These are phyloP conservation scores for Penicillium corylophilum DNA, from an alignment of 2,329 filamentous ascomycete genomes.

Conservation along the genomic window DNA sequence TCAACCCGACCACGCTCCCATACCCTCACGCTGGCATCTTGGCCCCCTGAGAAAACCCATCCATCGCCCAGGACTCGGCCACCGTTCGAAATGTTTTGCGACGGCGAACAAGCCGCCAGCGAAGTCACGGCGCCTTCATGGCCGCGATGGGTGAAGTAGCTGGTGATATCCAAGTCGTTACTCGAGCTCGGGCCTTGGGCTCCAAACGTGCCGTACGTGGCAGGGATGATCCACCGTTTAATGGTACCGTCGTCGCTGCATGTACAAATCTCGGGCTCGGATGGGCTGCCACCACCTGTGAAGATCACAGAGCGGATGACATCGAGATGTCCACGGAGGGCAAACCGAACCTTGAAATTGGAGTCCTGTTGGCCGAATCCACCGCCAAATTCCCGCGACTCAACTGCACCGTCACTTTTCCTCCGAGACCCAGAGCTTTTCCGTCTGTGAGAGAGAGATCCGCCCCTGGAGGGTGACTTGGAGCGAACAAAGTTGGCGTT, in stretches of 20 bases:
- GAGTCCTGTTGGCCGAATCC: slow-evolving; percentile 56
- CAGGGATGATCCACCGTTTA: slow-evolving; percentile 94
- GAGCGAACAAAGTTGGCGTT: slow-evolving; percentile 72
- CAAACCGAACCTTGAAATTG: slow-evolving; percentile 90
- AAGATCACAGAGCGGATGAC: slow-evolving; percentile 94
- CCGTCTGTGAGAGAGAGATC: slow-evolving; percentile 68
- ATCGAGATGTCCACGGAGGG: slow-evolving; percentile 86
- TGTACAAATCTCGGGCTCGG: slow-evolving; percentile 95
- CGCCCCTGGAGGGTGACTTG: slow-evolving; percentile 72
- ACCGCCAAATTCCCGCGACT: slow-evolving; percentile 53
- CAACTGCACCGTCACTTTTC: slow-evolving; percentile 62
- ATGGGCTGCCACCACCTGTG: slow-evolving; percentile 90
- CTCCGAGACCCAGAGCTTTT: slow-evolving; percentile 76
- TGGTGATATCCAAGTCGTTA: slow-evolving; percentile 84
- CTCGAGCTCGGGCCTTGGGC: slow-evolving; percentile 55
- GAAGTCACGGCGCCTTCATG: slow-evolving; percentile 88
- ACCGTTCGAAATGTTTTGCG: slow-evolving; percentile 84
- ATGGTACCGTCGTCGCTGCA: slow-evolving; percentile 93
- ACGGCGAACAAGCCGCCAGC: slow-evolving; percentile 80
- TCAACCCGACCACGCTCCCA: slow-evolving; percentile 96
- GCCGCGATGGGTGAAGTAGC: slow-evolving; percentile 92
- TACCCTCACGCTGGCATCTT: slow-evolving; percentile 87
- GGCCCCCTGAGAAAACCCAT: slow-evolving; percentile 97
- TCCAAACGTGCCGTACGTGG: slow-evolving; percentile 66
- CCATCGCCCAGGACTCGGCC: slow-evolving; percentile 87